A percentile compares a stretch with the other conserved stretches of the same genome.
These are phyloP conservation scores for Fraxinus quadrangulata DNA, from an alignment of 257 asterid species.

Conservation along the genomic window DNA sequence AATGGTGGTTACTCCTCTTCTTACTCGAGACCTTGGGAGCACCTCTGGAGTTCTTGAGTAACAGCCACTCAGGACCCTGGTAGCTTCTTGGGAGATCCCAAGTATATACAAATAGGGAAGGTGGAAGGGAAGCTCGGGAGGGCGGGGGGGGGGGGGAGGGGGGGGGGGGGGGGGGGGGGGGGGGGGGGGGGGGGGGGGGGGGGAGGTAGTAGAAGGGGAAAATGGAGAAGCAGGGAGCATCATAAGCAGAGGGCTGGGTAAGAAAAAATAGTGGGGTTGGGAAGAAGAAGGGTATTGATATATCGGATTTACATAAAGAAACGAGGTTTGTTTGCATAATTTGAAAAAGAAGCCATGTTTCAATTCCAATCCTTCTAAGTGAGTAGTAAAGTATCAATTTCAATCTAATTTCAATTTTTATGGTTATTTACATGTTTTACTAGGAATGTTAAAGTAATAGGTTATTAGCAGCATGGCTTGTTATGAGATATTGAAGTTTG, in stretches of 20 bases:
- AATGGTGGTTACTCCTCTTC: neutral
- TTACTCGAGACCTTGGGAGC: neutral
- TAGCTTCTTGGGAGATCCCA: neutral
- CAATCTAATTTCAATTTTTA: neutral
- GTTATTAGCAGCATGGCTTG: neutral
- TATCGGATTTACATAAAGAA: no score
- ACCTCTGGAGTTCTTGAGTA: neutral
- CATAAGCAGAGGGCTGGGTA: neutral
- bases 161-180: neutral
- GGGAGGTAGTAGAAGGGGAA: no score
- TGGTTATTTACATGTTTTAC: neutral
- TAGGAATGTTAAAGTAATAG: neutral
- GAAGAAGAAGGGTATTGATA: neutral
- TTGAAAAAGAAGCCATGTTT: neutral
- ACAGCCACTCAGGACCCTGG: neutral
- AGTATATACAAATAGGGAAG: neutral
- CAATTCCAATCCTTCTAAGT: neutral
- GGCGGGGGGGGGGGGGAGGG: neutral
- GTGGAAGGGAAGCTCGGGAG: neutral
- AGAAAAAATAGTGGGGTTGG: neutral
- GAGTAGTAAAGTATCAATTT: no score
- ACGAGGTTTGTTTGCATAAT: neutral
- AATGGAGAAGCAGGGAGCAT: no score
- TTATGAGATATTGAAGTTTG: conserved; percentile 1
- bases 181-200: neutral